Percentiles rank a stretch among this genome's conserved stretches.
phyloP scores from a whole-genome alignment of 192 early-diverging fungal species.

The Mortierella antarctica region DNA sequence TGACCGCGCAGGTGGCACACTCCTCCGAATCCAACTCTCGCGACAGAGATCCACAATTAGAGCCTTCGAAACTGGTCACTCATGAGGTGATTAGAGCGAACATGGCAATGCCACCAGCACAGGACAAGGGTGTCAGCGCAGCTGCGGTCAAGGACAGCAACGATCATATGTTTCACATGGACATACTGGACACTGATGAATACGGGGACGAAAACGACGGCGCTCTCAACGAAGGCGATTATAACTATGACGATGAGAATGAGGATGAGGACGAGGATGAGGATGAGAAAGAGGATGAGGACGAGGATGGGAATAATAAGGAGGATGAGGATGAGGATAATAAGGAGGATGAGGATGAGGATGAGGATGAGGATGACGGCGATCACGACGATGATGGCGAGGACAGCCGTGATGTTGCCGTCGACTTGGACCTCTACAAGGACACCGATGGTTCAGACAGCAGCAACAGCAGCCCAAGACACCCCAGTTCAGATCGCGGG shows the following conservation, averaged over 20 bases:
- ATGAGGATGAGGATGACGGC: neutral
- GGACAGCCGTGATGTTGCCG: neutral
- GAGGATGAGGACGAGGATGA: neutral
- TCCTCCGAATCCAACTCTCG: too few relatives aligned
- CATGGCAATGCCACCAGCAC: too few relatives aligned
- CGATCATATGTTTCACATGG: too few relatives aligned
- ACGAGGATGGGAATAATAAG: neutral
- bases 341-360: neutral
- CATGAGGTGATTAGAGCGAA: too few relatives aligned
- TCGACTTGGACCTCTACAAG: neutral
- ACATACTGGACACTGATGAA: too few relatives aligned
- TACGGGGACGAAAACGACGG: too few relatives aligned
- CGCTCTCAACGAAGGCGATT: too few relatives aligned
- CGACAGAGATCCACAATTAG: too few relatives aligned
- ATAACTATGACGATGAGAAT: neutral
- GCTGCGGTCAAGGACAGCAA: too few relatives aligned
- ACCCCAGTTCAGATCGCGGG: neutral
- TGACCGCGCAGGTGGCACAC: too few relatives aligned
- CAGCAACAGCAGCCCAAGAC: neutral
- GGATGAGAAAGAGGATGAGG: constrained; percentile 2
- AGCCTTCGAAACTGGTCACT: too few relatives aligned
- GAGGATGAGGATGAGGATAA: neutral
- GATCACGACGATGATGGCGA: constrained; percentile 5
- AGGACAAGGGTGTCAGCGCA: too few relatives aligned
- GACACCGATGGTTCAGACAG: neutral